Percentiles rank a stretch among this genome's conserved stretches.
Conservation (phyloP, 495 filamentous ascomycete genomes). For the Talaromyces adpressus region DNA sequence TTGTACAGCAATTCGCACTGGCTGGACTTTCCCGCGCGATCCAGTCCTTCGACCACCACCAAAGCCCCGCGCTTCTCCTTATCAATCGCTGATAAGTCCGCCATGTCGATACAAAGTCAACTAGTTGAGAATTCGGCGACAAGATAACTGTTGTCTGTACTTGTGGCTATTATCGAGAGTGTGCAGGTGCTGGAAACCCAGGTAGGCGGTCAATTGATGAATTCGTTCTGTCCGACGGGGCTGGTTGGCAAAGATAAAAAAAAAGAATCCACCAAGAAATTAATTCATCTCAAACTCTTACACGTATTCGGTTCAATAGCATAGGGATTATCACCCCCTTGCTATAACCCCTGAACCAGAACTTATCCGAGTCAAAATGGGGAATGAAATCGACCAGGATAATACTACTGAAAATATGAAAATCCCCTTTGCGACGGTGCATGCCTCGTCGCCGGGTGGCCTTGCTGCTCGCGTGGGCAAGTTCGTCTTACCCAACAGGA, state of each 20-base stretch:
- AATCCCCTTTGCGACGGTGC: slow-evolving; percentile 2
- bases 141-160: background rate
- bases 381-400: background rate
- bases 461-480: slow-evolving; percentile 52
- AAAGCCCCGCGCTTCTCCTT: slow-evolving; percentile 55
- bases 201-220: background rate
- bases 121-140: background rate
- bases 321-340: background rate
- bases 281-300: background rate
- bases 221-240: background rate
- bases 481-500: slow-evolving; percentile 52
- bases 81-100: background rate
- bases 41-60: slow-evolving; percentile 88
- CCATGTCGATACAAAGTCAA: background rate
- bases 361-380: background rate
- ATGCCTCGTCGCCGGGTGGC: slow-evolving; percentile 15
- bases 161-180: background rate
- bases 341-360: background rate
- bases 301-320: background rate
- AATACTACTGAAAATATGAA: background rate
- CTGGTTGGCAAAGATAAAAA: background rate
- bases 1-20: slow-evolving; percentile 72
- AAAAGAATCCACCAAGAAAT: background rate
- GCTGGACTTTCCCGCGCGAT: slow-evolving; percentile 92
- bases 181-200: background rate